Evolutionary conservation across 805 yeast species (phyloP).

Genomic region (Myxozyma nipponensis): DNA sequence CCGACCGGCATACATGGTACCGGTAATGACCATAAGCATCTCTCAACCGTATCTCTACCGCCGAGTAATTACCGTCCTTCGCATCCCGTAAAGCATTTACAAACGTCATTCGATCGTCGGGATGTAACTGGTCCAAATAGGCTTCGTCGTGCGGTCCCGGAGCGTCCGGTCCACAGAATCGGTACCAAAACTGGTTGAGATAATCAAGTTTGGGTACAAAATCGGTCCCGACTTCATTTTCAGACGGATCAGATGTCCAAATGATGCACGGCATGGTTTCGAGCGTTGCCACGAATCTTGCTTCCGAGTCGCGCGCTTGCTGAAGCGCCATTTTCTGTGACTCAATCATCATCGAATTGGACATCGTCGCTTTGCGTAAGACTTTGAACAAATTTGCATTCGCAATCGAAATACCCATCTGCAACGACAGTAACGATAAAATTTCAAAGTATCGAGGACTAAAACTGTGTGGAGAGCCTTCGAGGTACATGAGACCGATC

Average conservation of each 20-base stretch:
- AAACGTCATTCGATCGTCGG: slow-evolving; percentile 21
- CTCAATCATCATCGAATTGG: slow-evolving; percentile 29
- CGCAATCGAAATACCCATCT: slow-evolving; percentile 30
- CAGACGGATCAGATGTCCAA: slow-evolving; percentile 26
- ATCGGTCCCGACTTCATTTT: neutral
- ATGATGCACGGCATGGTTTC: slow-evolving; percentile 31
- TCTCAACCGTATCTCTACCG: slow-evolving; percentile 23
- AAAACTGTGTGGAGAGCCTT: slow-evolving; percentile 28
- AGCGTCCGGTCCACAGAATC: slow-evolving; percentile 24
- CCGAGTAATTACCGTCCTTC: slow-evolving; percentile 11
- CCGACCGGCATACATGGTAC: slow-evolving; percentile 28
- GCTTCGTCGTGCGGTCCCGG: slow-evolving; percentile 21
- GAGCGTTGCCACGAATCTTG: slow-evolving; percentile 26
- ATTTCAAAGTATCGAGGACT: slow-evolving; percentile 28
- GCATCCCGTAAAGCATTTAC: slow-evolving; percentile 9
- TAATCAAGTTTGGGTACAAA: slow-evolving; percentile 16
- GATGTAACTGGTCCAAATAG: slow-evolving; percentile 23
- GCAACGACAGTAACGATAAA: slow-evolving; percentile 25
- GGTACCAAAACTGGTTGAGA: slow-evolving; percentile 26
- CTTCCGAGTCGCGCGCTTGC: slow-evolving; percentile 28
- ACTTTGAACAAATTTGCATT: slow-evolving; percentile 28
- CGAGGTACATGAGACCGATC: slow-evolving; percentile 27
- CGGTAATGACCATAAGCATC: slow-evolving; percentile 19
- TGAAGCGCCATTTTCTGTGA: slow-evolving; percentile 24
- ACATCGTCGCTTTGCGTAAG: slow-evolving; percentile 28